Percentiles rank a stretch among this genome's conserved stretches.
phyloP scores from a whole-genome alignment of 768 basidiomycete genomes.

The Pulveroboletus ravenelii region DNA sequence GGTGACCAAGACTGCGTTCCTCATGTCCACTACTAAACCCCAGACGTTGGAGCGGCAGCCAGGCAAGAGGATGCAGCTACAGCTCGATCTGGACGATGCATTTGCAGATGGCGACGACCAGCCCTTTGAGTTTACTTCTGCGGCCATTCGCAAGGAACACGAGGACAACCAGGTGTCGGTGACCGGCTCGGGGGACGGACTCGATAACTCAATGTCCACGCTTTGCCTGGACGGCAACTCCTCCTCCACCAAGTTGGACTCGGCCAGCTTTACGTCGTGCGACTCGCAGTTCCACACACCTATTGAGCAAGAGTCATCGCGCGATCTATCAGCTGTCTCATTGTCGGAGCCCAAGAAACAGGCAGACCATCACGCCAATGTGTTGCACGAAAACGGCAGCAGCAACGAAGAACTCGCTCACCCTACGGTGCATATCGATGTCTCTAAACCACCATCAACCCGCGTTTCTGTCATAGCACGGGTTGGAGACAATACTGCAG shows the following conservation, averaged over 20 bases:
- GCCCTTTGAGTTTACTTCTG: constrained; percentile 52
- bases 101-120: constrained; percentile 56
- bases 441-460: constrained; percentile 32
- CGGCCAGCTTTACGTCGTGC: constrained; percentile 11
- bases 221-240: constrained; percentile 45
- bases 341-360: constrained; percentile 15
- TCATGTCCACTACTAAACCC: constrained; percentile 14
- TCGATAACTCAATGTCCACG: constrained; percentile 53
- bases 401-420: constrained; percentile 22
- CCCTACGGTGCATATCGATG: constrained; percentile 43
- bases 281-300: constrained; percentile 24
- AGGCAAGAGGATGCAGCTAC: constrained; percentile 20
- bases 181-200: constrained; percentile 31
- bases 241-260: constrained; percentile 13
- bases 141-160: constrained; percentile 51
- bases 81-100: constrained; percentile 59
- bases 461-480: constrained; percentile 23
- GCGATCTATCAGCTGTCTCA: constrained; percentile 22
- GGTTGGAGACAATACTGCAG: neutral
- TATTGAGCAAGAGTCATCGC: constrained; percentile 8
- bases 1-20: neutral
- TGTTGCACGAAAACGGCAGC: constrained; percentile 1
- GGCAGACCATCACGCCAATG: neutral
- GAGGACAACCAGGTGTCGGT: constrained; percentile 26
- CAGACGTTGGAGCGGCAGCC: constrained; percentile 20